Base-by-base conservation (phyloP, 176 grass and related monocot species). In the Eleusine coracana region DNA sequence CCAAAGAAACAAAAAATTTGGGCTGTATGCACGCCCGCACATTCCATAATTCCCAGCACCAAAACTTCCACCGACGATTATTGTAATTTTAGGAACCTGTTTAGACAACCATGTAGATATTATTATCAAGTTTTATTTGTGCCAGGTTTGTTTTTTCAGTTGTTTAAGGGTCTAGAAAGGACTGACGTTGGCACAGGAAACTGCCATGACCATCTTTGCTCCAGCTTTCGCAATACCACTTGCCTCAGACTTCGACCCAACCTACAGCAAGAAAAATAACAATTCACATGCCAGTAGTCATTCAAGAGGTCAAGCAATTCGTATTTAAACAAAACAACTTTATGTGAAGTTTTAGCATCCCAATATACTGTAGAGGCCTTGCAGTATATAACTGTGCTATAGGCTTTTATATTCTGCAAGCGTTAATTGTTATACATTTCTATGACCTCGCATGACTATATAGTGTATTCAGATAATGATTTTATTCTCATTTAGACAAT, bases 11-110 rank as follows among this genome's bases (percentile, higher is more conserved):
- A 98, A 88, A 79, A 98, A 98, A 62, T 92, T 88, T 17, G 96
- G 96, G 73, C 92, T 95, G 58, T 95, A 98, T 72, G 96, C 96
- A 83, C 96, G 92, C 20, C 96, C 96, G n/a, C 92, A 98, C 96
- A 98, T 98, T 91, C 96, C 96, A 88, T 98, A 98, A 75, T 98
- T 98, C 62, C 96, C 96, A 79, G 96, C 96, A 54, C 96, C 96
- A 65, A 95, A 98, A 90, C 96, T 98, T 78, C 96, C 96, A 87
- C 96, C 96, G 10, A 98, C 89, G 86, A 98, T 95, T 79, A 98
- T 63, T 37, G 96, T 98, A 81, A 98, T 93, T 90, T 98, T 98
- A 46, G 96, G 92, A 87, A 98, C 91, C 96, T 98, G 83, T 70
- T 58, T 54, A 87, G 49, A 81, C 46, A 87, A 76, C 29, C 31